These are phyloP conservation scores for Neurospora sp. DNA, from an alignment of 495 filamentous ascomycete genomes.

Conservation along the genomic window DNA sequence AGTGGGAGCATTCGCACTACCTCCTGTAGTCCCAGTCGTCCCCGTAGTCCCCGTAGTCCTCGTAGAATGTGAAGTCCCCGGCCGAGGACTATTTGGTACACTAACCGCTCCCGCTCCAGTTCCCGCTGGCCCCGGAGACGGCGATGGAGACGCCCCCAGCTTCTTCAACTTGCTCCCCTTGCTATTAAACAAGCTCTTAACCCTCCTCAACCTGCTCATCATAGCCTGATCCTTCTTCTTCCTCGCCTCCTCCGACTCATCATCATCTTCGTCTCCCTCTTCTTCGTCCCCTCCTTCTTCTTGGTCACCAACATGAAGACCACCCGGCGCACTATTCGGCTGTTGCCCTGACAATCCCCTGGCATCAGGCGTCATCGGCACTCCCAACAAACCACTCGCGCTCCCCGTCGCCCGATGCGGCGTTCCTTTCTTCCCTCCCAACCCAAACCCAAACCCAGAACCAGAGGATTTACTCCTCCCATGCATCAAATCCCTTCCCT, in stretches of 20 bases:
- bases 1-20: not conserved
- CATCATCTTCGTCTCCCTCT: constrained; percentile 13
- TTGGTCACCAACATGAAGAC: not conserved
- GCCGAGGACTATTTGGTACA: constrained; percentile 10
- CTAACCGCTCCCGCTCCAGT: not conserved
- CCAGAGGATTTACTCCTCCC: constrained; percentile 13
- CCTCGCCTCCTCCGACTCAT: constrained; percentile 30
- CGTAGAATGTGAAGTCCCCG: constrained; percentile 19
- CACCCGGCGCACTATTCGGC: not conserved
- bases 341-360: not conserved
- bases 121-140: constrained; percentile 2
- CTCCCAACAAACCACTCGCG: not conserved
- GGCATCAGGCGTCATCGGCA: constrained; percentile 7
- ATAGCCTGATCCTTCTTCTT: constrained; percentile 46
- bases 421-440: not conserved
- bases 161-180: constrained; percentile 36
- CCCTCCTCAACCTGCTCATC: constrained; percentile 42
- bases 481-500: constrained; percentile 3
- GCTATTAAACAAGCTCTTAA: constrained; percentile 48
- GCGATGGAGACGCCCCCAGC: constrained; percentile 19
- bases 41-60: not conserved
- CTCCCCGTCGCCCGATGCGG: constrained; percentile 2
- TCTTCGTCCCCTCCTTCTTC: not conserved
- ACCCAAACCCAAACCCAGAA: constrained; percentile 1
- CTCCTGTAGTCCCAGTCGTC: not conserved